Evolutionary conservation across 2,329 filamentous ascomycete species (phyloP).

Genomic region (Aquanectria penicillioides): DNA sequence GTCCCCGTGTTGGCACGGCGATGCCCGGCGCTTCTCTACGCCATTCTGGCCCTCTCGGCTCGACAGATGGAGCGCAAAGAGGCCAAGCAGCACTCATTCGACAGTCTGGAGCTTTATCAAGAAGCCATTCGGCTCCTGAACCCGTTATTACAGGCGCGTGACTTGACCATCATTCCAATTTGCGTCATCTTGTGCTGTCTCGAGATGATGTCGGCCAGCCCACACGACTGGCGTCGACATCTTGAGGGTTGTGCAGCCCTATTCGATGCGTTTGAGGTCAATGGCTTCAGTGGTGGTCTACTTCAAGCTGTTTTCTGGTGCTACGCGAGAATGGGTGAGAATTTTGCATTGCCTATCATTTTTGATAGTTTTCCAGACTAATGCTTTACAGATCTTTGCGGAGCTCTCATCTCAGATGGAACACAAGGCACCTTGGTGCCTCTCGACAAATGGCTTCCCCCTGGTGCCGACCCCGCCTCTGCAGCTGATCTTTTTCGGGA

Average conservation of each 20-base stretch:
- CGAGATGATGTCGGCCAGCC: constrained; percentile 56
- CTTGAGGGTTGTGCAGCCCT: constrained; percentile 67
- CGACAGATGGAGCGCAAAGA: constrained; percentile 63
- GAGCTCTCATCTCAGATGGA: constrained; percentile 64
- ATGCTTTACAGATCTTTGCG: constrained; percentile 58
- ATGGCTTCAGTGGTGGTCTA: constrained; percentile 62
- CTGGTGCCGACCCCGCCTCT: constrained; percentile 48
- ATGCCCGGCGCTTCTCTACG: constrained; percentile 58
- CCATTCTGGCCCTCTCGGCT: constrained; percentile 64
- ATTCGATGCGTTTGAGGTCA: constrained; percentile 62
- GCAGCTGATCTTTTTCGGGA: constrained; percentile 49
- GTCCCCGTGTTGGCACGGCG: constrained; percentile 60
- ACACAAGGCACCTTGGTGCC: constrained; percentile 62
- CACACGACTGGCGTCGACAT: constrained; percentile 63
- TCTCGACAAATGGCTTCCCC: constrained; percentile 57
- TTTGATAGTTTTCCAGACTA: neutral
- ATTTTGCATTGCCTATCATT: neutral
- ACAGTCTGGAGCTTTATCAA: constrained; percentile 65
- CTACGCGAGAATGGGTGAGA: constrained; percentile 64
- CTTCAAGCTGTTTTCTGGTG: constrained; percentile 68
- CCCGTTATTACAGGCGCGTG: constrained; percentile 47
- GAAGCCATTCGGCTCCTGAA: constrained; percentile 58
- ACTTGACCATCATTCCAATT: constrained; percentile 48
- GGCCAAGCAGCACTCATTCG: constrained; percentile 54
- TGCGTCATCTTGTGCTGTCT: constrained; percentile 52